Conservation (phyloP, 1,284 basidiomycete genomes). For the Leccinum pallidistipes region DNA sequence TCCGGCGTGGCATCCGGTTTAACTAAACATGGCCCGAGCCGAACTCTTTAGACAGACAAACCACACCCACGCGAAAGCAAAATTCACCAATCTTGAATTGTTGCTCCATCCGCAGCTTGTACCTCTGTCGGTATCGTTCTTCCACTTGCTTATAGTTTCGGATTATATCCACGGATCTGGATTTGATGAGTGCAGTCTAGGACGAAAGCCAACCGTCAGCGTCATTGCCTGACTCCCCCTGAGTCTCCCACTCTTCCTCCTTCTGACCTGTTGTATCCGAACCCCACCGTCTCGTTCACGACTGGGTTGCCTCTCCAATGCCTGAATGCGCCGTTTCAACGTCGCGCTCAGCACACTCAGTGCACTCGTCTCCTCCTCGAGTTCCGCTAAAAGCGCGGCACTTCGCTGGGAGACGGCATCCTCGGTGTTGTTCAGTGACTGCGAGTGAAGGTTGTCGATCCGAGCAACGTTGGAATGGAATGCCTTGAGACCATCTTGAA, state of each 20-base stretch:
- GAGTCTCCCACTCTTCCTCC: not conserved
- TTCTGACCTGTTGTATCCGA: conserved; percentile 75
- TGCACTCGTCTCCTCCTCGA: not conserved
- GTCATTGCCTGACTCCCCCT: not conserved
- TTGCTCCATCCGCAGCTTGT: conserved; percentile 40
- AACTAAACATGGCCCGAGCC: conserved; percentile 45
- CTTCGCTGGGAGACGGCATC: conserved; percentile 42
- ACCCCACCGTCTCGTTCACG: conserved; percentile 77
- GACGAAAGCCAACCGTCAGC: not conserved
- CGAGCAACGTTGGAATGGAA: not conserved
- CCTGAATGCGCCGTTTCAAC: conserved; percentile 62
- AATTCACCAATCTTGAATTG: conserved; percentile 33
- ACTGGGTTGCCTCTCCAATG: conserved; percentile 70
- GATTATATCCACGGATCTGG: not conserved
- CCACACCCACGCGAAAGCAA: not conserved
- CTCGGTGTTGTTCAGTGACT: conserved; percentile 78
- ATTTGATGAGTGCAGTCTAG: not conserved
- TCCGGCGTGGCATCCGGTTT: conserved; percentile 95
- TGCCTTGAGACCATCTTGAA: not conserved
- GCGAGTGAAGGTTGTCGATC: conserved; percentile 17
- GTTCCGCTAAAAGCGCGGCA: not conserved
- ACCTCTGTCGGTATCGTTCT: not conserved
- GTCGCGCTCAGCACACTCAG: not conserved
- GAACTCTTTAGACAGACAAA: not conserved
- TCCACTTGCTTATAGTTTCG: not conserved